Evolutionary conservation across 345 rosid species (phyloP), one percentile per base, ranked within the genome.

Genomic region (Geranium brycei): DNA sequence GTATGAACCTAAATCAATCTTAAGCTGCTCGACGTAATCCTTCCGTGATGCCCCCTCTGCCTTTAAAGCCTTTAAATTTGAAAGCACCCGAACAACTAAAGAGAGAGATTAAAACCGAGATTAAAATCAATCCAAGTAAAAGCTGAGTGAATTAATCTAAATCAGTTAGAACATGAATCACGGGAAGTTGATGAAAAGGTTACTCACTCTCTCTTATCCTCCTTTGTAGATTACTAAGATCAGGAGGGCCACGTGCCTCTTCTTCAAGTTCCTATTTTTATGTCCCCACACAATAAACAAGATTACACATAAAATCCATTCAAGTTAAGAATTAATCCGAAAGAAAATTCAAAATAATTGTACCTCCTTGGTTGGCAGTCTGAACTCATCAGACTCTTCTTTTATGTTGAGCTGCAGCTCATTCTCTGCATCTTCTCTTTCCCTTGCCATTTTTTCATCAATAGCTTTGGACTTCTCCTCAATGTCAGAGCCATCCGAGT

Each of bases 341-440:
- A 66, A 63, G 51, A 68, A 13, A 10, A 47, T 10, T 6, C 1
- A 47, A 10, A 0, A 41, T 41, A 23, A 7, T 10, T 19, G 56
- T 2, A 93, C 99, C 95, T 90, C 85, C 72, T 83, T 66, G 47
- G 96, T 82, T 7, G 99, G 96, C 85, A 90, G 75, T 69, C 81
- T 79, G 77, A 93, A 90, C 62, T 78, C 91, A 73, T 89, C 95
- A 64, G 81, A 76, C 64, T 85, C 96, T 61, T 81, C 86, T 64
- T 71, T 71, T 65, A 81, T 86, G 68, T 76, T 77, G 13, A 82
- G 76, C 47, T 61, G 65, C 75, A 82, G 56, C 68, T 88, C 99
- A 18, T 69, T 81, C 6, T 69, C 76, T 53, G 95, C 96, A 3
- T 81, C 92, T 72, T 68, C 67, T 74, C 80, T 66, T 65, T 74